Evolutionary conservation across 371 early-diverging fungal species (phyloP).

Genomic region (Saksenaea vasiformis): DNA sequence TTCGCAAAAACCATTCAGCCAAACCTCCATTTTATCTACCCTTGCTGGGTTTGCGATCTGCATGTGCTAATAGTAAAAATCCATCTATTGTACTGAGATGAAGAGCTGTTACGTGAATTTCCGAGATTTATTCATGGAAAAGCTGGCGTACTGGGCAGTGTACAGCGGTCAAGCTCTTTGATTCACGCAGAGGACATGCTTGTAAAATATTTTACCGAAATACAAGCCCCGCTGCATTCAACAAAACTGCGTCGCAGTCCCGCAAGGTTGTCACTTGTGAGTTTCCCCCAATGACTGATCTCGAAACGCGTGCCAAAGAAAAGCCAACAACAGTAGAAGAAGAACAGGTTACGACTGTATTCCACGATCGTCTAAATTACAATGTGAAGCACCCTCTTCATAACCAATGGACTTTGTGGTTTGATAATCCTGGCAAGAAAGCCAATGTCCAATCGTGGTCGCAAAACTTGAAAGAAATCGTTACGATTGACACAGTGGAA

Average conservation of each 20-base stretch:
- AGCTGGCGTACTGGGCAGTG: no score
- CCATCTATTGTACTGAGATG: no score
- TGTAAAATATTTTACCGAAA: no score
- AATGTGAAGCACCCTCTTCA: slow-evolving; percentile 90
- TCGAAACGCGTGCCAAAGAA: neutral
- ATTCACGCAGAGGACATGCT: no score
- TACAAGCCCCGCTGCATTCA: neutral
- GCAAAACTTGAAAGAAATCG: slow-evolving; percentile 83
- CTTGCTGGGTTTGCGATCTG: no score
- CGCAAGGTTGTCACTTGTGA: neutral
- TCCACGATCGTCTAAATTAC: slow-evolving; percentile 55
- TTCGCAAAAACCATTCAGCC: no score
- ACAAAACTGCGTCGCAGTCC: neutral
- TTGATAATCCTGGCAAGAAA: slow-evolving; percentile 84
- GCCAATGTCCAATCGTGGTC: slow-evolving; percentile 82
- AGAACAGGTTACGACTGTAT: slow-evolving; percentile 24
- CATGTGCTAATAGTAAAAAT: no score
- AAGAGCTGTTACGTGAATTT: no score
- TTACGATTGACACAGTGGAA: slow-evolving; percentile 88
- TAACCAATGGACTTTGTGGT: slow-evolving; percentile 93
- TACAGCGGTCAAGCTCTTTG: no score
- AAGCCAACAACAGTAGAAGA: neutral
- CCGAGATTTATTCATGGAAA: no score
- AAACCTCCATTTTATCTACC: no score
- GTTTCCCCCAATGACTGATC: neutral